Conservation (phyloP, 805 yeast species). For the Saturnispora mendoncae region DNA sequence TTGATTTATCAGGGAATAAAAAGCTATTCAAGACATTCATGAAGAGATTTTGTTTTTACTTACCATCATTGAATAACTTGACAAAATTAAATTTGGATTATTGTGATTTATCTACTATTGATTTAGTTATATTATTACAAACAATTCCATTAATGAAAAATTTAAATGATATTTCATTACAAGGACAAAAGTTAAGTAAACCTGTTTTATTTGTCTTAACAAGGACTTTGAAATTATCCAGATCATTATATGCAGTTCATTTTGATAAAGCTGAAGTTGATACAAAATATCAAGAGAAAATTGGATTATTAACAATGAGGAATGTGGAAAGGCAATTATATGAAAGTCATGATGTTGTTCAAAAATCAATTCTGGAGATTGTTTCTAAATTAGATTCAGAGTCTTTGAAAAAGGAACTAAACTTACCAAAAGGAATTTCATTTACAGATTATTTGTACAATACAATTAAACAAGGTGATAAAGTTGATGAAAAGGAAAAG, state of each 20-base stretch:
- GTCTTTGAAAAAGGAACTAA: slow-evolving; percentile 9
- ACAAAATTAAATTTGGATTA: slow-evolving; percentile 64
- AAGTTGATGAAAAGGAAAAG: slow-evolving; percentile 15
- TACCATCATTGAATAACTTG: slow-evolving; percentile 62
- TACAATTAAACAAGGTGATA: slow-evolving; percentile 15
- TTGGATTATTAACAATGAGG: slow-evolving; percentile 73
- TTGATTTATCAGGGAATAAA: slow-evolving; percentile 69
- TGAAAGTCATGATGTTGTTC: slow-evolving; percentile 6
- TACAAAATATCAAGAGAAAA: slow-evolving; percentile 52
- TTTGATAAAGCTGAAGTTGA: slow-evolving; percentile 57
- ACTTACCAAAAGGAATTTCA: slow-evolving; percentile 8
- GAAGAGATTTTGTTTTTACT: slow-evolving; percentile 46
- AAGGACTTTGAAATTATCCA: slow-evolving; percentile 58
- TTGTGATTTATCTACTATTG: slow-evolving; percentile 48
- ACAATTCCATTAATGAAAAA: slow-evolving; percentile 59
- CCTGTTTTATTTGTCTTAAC: slow-evolving; percentile 58
- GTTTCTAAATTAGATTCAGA: slow-evolving; percentile 14
- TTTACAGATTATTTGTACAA: slow-evolving; percentile 21
- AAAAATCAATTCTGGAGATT: slow-evolving; percentile 10
- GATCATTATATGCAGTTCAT: slow-evolving; percentile 58
- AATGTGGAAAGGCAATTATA: slow-evolving; percentile 58
- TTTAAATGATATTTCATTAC: slow-evolving; percentile 59
- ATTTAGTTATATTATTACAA: slow-evolving; percentile 54
- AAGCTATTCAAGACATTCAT: slow-evolving; percentile 55
- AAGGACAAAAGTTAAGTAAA: slow-evolving; percentile 54